Conservation (phyloP, 1,284 basidiomycete genomes). For the Cutaneotrichosporon mucoides region DNA sequence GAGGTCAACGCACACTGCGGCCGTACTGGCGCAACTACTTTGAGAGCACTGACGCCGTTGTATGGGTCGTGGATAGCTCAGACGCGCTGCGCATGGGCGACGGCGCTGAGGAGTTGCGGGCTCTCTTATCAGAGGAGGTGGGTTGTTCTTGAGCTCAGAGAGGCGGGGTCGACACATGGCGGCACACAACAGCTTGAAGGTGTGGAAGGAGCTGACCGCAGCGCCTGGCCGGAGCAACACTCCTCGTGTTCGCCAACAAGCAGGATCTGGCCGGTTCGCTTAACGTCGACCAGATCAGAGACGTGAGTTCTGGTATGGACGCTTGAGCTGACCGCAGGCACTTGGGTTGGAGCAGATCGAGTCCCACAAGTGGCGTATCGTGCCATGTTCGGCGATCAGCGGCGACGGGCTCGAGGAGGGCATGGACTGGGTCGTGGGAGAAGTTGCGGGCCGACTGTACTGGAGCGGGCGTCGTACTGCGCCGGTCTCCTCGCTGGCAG, state of each 20-base stretch:
- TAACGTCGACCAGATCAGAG: slow-evolving; percentile 72
- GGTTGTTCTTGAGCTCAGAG: no score
- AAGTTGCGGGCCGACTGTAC: slow-evolving; percentile 68
- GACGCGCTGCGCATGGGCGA: slow-evolving; percentile 85
- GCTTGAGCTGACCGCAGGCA: slow-evolving; percentile 53
- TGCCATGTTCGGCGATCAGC: slow-evolving; percentile 86
- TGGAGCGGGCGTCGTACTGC: slow-evolving; percentile 29
- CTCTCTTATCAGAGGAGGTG: slow-evolving; percentile 86
- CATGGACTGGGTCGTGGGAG: slow-evolving; percentile 87
- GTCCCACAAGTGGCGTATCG: slow-evolving; percentile 85
- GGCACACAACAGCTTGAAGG: no score
- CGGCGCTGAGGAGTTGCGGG: slow-evolving; percentile 80
- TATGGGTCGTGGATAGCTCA: slow-evolving; percentile 97
- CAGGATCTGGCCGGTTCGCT: slow-evolving; percentile 90
- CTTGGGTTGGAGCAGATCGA: slow-evolving; percentile 73
- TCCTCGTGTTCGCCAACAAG: slow-evolving; percentile 98
- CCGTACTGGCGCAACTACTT: slow-evolving; percentile 99
- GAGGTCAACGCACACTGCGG: slow-evolving; percentile 88
- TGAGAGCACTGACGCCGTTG: slow-evolving; percentile 94
- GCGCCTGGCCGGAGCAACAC: slow-evolving; percentile 87
- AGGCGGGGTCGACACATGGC: no score
- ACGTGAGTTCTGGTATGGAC: slow-evolving; percentile 55
- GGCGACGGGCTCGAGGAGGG: slow-evolving; percentile 79
- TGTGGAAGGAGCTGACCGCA: no score
- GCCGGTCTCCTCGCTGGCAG: not conserved